Percentiles rank a stretch among this genome's conserved stretches.
These are phyloP conservation scores for Penicillium fuscoglaucum DNA, from an alignment of 2,329 filamentous ascomycete genomes.

Conservation along the genomic window DNA sequence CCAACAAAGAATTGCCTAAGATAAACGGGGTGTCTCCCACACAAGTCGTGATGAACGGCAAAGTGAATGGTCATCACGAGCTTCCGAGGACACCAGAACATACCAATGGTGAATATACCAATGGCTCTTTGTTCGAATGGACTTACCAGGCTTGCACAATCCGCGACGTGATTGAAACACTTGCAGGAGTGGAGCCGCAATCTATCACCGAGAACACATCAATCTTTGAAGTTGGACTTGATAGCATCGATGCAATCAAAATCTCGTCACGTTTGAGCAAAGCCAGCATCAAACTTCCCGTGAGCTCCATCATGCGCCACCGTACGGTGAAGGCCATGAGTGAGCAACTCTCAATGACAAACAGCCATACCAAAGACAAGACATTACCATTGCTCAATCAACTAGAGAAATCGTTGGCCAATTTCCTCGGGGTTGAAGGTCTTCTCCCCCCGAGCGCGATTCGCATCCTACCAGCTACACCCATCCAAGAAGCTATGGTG, in stretches of 20 bases:
- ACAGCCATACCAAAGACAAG: slow-evolving; percentile 29
- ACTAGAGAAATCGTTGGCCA: slow-evolving; percentile 36
- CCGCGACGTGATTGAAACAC: slow-evolving; percentile 60
- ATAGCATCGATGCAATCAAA: slow-evolving; percentile 90
- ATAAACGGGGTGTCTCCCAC: slow-evolving; percentile 10
- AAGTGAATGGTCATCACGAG: neutral
- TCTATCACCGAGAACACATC: slow-evolving; percentile 61
- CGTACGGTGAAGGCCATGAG: slow-evolving; percentile 67
- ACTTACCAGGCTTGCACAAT: slow-evolving; percentile 54
- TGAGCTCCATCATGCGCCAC: slow-evolving; percentile 74
- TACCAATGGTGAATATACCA: neutral
- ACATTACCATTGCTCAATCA: slow-evolving; percentile 16
- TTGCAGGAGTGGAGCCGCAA: slow-evolving; percentile 57
- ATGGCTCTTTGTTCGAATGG: slow-evolving; percentile 57
- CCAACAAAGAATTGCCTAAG: slow-evolving; percentile 21
- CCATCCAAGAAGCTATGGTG: slow-evolving; percentile 84
- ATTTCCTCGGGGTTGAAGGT: slow-evolving; percentile 39
- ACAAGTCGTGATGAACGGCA: slow-evolving; percentile 2
- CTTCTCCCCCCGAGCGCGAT: slow-evolving; percentile 51
- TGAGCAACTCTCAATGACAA: slow-evolving; percentile 14
- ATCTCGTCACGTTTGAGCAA: slow-evolving; percentile 70
- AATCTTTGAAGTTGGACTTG: slow-evolving; percentile 79
- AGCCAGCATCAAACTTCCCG: slow-evolving; percentile 59
- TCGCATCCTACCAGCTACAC: slow-evolving; percentile 70
- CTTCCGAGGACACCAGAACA: neutral